Evolutionary conservation across 2,329 filamentous ascomycete species (phyloP).

Genomic region (Anthostomella pinea): DNA sequence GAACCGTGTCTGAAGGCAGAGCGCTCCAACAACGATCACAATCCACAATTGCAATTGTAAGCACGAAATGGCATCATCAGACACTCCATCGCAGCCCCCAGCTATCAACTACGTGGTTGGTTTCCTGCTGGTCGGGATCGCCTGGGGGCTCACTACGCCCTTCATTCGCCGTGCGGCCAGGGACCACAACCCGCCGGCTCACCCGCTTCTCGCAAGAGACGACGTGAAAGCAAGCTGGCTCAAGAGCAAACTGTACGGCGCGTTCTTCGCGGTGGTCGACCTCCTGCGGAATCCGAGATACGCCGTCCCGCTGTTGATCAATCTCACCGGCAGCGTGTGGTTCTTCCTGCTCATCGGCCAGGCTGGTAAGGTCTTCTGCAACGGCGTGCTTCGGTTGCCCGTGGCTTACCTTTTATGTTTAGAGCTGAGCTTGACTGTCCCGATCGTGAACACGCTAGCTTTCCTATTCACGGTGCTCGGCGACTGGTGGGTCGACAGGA

Average conservation of each 20-base stretch:
- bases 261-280: slow-evolving; percentile 74
- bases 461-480: slow-evolving; percentile 95
- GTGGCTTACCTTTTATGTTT: slow-evolving; percentile 7
- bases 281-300: slow-evolving; percentile 79
- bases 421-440: slow-evolving; percentile 92
- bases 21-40: too few species aligned
- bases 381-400: too few species aligned
- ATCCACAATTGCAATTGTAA: not conserved
- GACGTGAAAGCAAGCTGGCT: slow-evolving; percentile 57
- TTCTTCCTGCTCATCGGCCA: slow-evolving; percentile 93
- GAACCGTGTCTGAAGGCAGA: too few species aligned
- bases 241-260: slow-evolving; percentile 58
- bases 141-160: slow-evolving; percentile 89
- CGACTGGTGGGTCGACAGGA: slow-evolving; percentile 92
- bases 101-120: slow-evolving; percentile 81
- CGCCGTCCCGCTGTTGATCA: slow-evolving; percentile 78
- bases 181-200: slow-evolving; percentile 63
- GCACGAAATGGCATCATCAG: slow-evolving; percentile 21
- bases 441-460: slow-evolving; percentile 89
- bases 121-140: slow-evolving; percentile 86
- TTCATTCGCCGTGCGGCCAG: slow-evolving; percentile 88
- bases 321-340: slow-evolving; percentile 92
- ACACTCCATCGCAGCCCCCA: slow-evolving; percentile 38
- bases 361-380: slow-evolving; percentile 72
- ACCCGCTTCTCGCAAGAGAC: slow-evolving; percentile 51